Conservation (phyloP, 1,284 basidiomycete genomes). For the Boletellus deceptivus region DNA sequence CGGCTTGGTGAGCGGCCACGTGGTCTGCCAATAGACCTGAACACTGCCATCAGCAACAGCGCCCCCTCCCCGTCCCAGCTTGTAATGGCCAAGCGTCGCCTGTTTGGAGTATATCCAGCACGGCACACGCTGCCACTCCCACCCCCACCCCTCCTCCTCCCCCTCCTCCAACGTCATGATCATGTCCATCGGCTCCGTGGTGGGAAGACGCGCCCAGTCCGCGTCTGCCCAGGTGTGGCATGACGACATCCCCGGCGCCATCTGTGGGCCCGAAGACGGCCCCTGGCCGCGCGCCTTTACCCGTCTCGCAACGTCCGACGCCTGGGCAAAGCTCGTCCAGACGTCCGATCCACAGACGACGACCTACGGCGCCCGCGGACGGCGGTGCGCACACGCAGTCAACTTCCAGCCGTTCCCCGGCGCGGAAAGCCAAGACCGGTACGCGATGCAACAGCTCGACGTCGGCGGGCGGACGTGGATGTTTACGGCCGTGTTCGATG, state of each 20-base stretch:
- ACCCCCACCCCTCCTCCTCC: conserved; percentile 4
- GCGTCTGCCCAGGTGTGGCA: conserved; percentile 40
- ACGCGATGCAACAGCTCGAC: conserved; percentile 55
- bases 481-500: conserved; percentile 68
- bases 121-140: background rate
- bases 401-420: conserved; percentile 60
- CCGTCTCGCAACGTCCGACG: conserved; percentile 44
- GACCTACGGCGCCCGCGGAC: conserved; percentile 37
- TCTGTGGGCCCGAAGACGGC: conserved; percentile 58
- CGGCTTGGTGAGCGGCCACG: conserved; percentile 25
- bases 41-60: conserved; percentile 14
- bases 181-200: conserved; percentile 16
- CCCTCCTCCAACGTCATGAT: conserved; percentile 17
- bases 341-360: conserved; percentile 50
- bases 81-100: conserved; percentile 31
- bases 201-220: conserved; percentile 28
- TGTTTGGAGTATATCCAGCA: conserved; percentile 27
- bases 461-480: conserved; percentile 57
- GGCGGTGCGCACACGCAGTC: conserved; percentile 51
- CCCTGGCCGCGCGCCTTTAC: conserved; percentile 61
- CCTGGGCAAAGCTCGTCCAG: conserved; percentile 48
- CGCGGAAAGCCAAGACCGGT: conserved; percentile 56
- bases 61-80: conserved; percentile 6
- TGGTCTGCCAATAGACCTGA: conserved; percentile 28
- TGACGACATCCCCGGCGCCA: conserved; percentile 55